A percentile compares a stretch with the other conserved stretches of the same genome.
Conservation (phyloP, 2,329 filamentous ascomycete species). For the Cucurbitaria berberidis region DNA sequence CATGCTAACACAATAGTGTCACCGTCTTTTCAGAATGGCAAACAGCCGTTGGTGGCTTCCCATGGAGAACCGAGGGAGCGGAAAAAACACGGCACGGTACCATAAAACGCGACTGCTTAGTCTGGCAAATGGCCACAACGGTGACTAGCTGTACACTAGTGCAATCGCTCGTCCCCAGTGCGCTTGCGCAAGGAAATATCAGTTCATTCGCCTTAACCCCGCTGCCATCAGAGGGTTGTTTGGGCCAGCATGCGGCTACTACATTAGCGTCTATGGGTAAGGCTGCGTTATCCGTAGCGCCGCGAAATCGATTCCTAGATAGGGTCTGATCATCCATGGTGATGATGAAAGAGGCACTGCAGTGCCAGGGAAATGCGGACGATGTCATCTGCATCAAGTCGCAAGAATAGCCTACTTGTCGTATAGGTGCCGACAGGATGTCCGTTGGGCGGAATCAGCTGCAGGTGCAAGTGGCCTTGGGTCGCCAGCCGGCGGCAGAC, state of each 20-base stretch:
- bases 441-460: slow-evolving; percentile 10
- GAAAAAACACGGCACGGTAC: slow-evolving; percentile 1
- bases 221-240: not conserved
- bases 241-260: slow-evolving; percentile 10
- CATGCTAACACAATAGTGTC: not conserved
- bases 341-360: slow-evolving; percentile 8
- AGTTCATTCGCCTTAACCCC: not conserved
- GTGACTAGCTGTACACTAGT: slow-evolving; percentile 14
- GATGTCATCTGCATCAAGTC: slow-evolving; percentile 14
- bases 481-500: slow-evolving; percentile 23
- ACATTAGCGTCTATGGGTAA: slow-evolving; percentile 23
- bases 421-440: slow-evolving; percentile 19
- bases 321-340: not conserved
- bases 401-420: slow-evolving; percentile 26
- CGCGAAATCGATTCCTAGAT: too few species aligned
- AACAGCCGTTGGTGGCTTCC: not conserved
- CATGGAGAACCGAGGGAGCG: slow-evolving; percentile 1
- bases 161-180: not conserved
- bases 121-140: slow-evolving; percentile 17
- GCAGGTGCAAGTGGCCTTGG: slow-evolving; percentile 18
- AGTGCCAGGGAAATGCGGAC: not conserved
- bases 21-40: not conserved
- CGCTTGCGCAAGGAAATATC: not conserved
- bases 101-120: slow-evolving; percentile 1
- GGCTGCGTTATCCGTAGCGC: too few species aligned